Evolutionary conservation across 495 filamentous ascomycete species (phyloP), one percentile per base, ranked within the genome.

Genomic region (Tuber borchii): DNA sequence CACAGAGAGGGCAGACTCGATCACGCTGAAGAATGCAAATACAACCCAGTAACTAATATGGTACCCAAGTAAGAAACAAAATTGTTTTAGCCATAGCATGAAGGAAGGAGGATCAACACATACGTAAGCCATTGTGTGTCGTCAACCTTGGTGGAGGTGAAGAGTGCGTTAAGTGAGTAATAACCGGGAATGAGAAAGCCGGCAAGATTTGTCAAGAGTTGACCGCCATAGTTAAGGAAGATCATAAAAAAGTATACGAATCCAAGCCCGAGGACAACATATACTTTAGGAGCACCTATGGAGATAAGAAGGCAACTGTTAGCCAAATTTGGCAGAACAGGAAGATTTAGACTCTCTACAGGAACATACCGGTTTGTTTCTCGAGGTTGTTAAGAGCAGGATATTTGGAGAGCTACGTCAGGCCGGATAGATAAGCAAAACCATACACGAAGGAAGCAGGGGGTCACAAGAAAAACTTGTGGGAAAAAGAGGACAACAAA

Each of bases 191-290:
- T 87, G 71, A 94, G 84, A 84, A 98, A 99, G 73, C 95, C 95
- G 73, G 96, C 96, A 78, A 96, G 86, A 87, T 99, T 99, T 83
- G 96, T 95, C 78, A 99, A 89, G 84, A 98, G 92, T 84, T 95
- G 93, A 82, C 95, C 95, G 77, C 93, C 95, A 80, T 97, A 94
- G 89, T 99, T 99, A 89, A 99, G 96, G 88, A 98, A 91, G 86
- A 98, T 92, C 26, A 99, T 89, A 89, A 97, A 97, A 88, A 97
- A 94, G 88, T 99, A 99, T 81, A 97, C 87, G 71, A 90, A 81
- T 75, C 85, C 88, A 44, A 97, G 85, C 79, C 95, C 95, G 71
- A 97, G 91, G 86, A 97, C 89, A 79, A 90, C 93, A 83, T 99
- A 98, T 84, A 95, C 93, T 88, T 99, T 99, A 78, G 95, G 95